Conservation (phyloP, 768 basidiomycete genomes). For the Rhodotorula graminis region DNA sequence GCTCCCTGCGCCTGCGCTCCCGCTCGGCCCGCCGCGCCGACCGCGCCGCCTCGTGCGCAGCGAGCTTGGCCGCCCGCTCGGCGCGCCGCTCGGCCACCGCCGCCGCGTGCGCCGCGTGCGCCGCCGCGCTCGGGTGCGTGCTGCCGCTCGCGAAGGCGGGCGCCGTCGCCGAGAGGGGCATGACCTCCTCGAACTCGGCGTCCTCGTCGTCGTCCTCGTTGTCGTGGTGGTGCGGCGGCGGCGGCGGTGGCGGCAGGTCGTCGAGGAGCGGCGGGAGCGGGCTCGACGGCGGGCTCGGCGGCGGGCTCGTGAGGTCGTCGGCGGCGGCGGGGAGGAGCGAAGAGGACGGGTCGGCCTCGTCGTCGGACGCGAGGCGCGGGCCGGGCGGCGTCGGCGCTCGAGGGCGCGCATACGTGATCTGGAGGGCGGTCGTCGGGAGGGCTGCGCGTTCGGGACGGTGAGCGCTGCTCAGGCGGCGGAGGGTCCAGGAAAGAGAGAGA, state of each 20-base stretch:
- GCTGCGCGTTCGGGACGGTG: too few relatives aligned
- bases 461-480: background rate
- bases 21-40: background rate
- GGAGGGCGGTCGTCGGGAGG: background rate
- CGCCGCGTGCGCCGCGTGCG: background rate
- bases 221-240: background rate
- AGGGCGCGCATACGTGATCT: conserved; percentile 8
- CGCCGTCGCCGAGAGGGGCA: background rate
- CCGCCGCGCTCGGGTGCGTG: background rate
- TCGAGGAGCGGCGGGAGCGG: background rate
- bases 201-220: conserved; percentile 16
- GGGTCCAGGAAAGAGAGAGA: background rate
- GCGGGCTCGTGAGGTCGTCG: conserved; percentile 12
- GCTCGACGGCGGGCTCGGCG: background rate
- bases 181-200: conserved; percentile 28
- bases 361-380: conserved; percentile 15
- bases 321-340: background rate
- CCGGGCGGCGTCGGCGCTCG: background rate
- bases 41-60: background rate
- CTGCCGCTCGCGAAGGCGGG: background rate
- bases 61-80: background rate
- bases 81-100: background rate
- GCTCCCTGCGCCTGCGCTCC: conserved; percentile 9
- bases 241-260: background rate
- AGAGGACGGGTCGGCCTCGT: background rate